Evolutionary conservation across 2,329 filamentous ascomycete genomes (phyloP).

Genomic region (Piedraia hortae): DNA sequence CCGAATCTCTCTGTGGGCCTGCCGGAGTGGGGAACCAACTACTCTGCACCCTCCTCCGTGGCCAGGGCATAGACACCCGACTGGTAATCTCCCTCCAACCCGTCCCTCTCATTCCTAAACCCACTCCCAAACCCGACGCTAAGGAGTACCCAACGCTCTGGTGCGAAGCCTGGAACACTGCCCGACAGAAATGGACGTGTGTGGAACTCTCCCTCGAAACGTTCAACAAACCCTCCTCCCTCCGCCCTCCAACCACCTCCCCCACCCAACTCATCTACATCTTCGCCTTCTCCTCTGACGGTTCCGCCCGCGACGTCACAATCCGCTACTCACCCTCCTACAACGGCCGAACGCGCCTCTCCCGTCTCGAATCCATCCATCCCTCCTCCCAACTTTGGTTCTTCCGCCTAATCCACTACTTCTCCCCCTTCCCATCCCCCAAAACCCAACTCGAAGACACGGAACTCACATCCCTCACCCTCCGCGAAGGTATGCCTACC

Average conservation of each 20-base stretch:
- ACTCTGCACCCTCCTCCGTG: constrained; percentile 64
- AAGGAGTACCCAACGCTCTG: constrained; percentile 24
- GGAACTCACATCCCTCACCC: constrained; percentile 42
- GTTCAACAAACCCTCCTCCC: constrained; percentile 42
- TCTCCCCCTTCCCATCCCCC: too few relatives aligned
- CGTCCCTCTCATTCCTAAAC: constrained; percentile 34
- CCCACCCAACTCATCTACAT: constrained; percentile 49
- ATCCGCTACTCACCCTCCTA: constrained; percentile 65
- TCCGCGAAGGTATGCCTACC: constrained; percentile 32
- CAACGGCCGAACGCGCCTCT: constrained; percentile 64
- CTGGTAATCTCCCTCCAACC: constrained; percentile 78
- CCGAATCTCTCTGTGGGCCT: constrained; percentile 45
- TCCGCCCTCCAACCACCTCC: constrained; percentile 66
- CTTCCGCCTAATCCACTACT: too few relatives aligned
- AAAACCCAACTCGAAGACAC: constrained; percentile 65
- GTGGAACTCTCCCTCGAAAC: constrained; percentile 65
- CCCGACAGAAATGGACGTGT: constrained; percentile 83
- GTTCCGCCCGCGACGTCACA: constrained; percentile 59
- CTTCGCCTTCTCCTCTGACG: constrained; percentile 59
- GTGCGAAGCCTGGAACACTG: constrained; percentile 72
- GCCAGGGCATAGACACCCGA: constrained; percentile 53
- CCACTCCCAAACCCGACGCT: constrained; percentile 15
- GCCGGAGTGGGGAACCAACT: constrained; percentile 73
- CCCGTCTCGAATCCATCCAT: constrained; percentile 52
- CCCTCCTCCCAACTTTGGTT: too few relatives aligned